Base-by-base conservation (phyloP, 495 filamentous ascomycete species). In the Talaromyces proteolyticus region DNA sequence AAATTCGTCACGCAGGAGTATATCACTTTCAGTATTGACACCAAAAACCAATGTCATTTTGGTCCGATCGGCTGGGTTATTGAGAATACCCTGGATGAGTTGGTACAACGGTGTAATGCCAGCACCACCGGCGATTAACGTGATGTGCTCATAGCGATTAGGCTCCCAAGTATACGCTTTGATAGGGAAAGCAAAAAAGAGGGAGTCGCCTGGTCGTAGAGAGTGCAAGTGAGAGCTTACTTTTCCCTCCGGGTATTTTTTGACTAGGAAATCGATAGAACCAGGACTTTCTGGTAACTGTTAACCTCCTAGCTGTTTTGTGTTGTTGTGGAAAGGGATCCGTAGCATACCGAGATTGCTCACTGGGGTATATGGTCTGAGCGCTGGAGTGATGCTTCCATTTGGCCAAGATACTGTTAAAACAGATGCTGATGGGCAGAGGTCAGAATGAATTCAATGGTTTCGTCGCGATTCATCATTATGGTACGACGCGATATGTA, bases 41-140 rank as follows among this genome's bases (percentile, higher is more conserved):
- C 83, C 84, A 59, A 83, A 86, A 6, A 87, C 68, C 0, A 87
- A 68, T 0, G 75, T 82, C 21, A 87, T 70, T 53, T 77, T 78
- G 2, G 83, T 86, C 25, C 66, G 70, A 47, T 87, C 84, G 2
- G 69, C 58, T 2, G 84, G 81, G 53, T 85, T 82, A 36, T 69
- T 64, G 47, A 87, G 66, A 52, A 85, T 83, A 25, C 80, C 80
- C 43, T 72, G 77, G 11, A 72, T 63, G 0, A 86, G 70, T 58
- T 84, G 81, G 57, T 77, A 83, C 52, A 81, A 78, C 23, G 82
- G 81, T 3, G 80, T 84, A 51, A 86, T 83, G 23, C 82, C 82
- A 0, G 80, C 79, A 12, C 81, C 82, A 23, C 82, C 82, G 17
- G 82, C 80, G 26, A 86, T 75, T 11, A 84, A 66, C 44, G 76